A percentile compares a stretch with the other conserved stretches of the same genome.
Conservation (phyloP, 2,329 filamentous ascomycete species). For the Cadophora luteo-olivacea region DNA sequence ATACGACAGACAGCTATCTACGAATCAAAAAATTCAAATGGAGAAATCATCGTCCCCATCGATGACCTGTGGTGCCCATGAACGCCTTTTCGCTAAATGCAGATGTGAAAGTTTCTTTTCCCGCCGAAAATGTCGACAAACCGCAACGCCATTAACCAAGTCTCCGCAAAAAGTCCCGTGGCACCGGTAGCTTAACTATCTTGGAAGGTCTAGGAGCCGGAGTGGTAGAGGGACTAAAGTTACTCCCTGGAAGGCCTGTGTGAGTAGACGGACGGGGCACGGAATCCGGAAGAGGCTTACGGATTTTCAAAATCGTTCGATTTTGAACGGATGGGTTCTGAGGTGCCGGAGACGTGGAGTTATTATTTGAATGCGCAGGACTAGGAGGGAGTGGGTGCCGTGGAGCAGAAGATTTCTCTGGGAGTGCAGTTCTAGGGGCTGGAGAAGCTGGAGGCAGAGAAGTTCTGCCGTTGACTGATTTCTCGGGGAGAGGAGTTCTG, state of each 20-base stretch:
- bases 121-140: neutral
- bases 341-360: slow-evolving; percentile 14
- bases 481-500: slow-evolving; percentile 10
- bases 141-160: slow-evolving; percentile 8
- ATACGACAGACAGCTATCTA: slow-evolving; percentile 16
- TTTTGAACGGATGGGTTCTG: neutral
- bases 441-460: slow-evolving; percentile 1
- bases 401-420: neutral
- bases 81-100: slow-evolving; percentile 43
- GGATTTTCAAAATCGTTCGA: slow-evolving; percentile 19
- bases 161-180: neutral
- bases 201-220: slow-evolving; percentile 3
- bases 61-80: slow-evolving; percentile 1
- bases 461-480: neutral
- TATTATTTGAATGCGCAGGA: slow-evolving; percentile 8
- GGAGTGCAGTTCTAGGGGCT: slow-evolving; percentile 14
- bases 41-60: slow-evolving; percentile 4
- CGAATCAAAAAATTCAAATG: slow-evolving; percentile 8
- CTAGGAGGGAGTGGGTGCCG: slow-evolving; percentile 23
- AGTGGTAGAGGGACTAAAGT: neutral
- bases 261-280: neutral
- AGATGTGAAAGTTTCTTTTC: slow-evolving; percentile 19
- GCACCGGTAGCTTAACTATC: slow-evolving; percentile 24
- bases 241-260: neutral
- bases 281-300: slow-evolving; percentile 32